These are phyloP conservation scores for Globisporangium apiculatum DNA, from an alignment of 352 stramenopile genomes.

Conservation along the genomic window DNA sequence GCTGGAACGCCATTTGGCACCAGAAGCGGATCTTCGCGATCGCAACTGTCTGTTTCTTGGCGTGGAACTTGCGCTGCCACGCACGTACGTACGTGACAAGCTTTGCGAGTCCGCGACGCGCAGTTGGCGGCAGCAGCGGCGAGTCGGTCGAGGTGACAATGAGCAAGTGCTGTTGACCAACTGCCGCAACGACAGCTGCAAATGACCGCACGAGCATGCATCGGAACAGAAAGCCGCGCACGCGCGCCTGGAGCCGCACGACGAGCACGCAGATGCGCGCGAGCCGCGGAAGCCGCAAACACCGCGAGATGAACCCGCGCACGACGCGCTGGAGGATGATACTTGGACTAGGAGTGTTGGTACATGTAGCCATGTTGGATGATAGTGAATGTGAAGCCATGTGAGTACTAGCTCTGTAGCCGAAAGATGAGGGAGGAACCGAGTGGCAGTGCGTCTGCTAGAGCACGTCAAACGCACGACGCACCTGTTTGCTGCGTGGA, in stretches of 20 bases:
- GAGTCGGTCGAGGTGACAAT: slow-evolving; percentile 24
- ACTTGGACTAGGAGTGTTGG: slow-evolving; percentile 12
- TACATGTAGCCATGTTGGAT: background rate
- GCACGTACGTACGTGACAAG: slow-evolving; percentile 42
- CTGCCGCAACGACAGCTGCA: slow-evolving; percentile 31
- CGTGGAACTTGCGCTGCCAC: slow-evolving; percentile 46
- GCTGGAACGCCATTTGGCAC: slow-evolving; percentile 70
- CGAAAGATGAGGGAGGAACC: background rate
- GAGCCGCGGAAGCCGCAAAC: slow-evolving; percentile 29
- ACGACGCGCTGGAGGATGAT: slow-evolving; percentile 30
- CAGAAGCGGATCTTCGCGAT: slow-evolving; percentile 77
- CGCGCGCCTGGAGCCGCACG: slow-evolving; percentile 42
- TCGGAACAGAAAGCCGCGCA: slow-evolving; percentile 59
- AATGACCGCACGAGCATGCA: slow-evolving; percentile 38
- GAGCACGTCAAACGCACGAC: background rate
- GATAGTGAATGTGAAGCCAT: background rate
- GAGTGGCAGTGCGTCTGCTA: too few relatives aligned
- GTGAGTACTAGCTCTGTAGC: background rate
- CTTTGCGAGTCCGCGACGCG: slow-evolving; percentile 38
- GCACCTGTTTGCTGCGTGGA: slow-evolving; percentile 40
- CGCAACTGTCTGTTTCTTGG: slow-evolving; percentile 52
- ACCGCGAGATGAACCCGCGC: slow-evolving; percentile 47
- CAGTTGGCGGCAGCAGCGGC: slow-evolving; percentile 20
- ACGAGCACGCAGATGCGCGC: slow-evolving; percentile 36
- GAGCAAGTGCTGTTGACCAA: slow-evolving; percentile 43